phyloP scores from a whole-genome alignment of 1,284 basidiomycete species.

The Marasmius fiardii region DNA sequence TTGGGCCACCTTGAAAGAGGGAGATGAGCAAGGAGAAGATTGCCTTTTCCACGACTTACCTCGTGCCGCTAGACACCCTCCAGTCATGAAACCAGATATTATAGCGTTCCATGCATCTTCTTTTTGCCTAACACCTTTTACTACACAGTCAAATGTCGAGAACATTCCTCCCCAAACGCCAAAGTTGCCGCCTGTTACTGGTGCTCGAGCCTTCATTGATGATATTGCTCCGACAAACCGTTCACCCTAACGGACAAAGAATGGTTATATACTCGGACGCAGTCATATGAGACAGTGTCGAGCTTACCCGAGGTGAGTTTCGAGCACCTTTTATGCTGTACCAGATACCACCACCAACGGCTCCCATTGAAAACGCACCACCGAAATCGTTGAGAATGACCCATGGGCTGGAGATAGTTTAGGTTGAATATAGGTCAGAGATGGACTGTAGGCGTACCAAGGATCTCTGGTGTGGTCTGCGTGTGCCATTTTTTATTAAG shows the following conservation, averaged over 20 bases:
- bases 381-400: slow-evolving; percentile 99
- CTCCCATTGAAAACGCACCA: slow-evolving; percentile 95
- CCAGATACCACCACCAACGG: slow-evolving; percentile 96
- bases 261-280: not conserved
- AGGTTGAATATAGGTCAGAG: slow-evolving; percentile 5
- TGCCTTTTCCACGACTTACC: slow-evolving; percentile 60
- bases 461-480: slow-evolving; percentile 93
- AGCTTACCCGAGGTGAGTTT: slow-evolving; percentile 88
- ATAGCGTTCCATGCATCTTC: slow-evolving; percentile 99
- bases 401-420: slow-evolving; percentile 74
- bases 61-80: slow-evolving; percentile 92
- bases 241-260: slow-evolving; percentile 65
- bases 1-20: slow-evolving; percentile 74
- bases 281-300: not conserved
- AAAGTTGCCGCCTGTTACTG: slow-evolving; percentile 97
- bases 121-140: slow-evolving; percentile 97
- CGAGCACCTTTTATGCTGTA: slow-evolving; percentile 98
- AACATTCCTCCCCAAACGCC: slow-evolving; percentile 99
- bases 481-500: slow-evolving; percentile 57
- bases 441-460: slow-evolving; percentile 51
- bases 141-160: slow-evolving; percentile 96
- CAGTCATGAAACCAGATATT: slow-evolving; percentile 97
- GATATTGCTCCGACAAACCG: slow-evolving; percentile 91
- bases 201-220: slow-evolving; percentile 97
- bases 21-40: slow-evolving; percentile 7